Evolutionary conservation across 192 early-diverging fungal genomes (phyloP), one percentile per base, ranked within the genome.

Genomic region (Mortierella claussenii): DNA sequence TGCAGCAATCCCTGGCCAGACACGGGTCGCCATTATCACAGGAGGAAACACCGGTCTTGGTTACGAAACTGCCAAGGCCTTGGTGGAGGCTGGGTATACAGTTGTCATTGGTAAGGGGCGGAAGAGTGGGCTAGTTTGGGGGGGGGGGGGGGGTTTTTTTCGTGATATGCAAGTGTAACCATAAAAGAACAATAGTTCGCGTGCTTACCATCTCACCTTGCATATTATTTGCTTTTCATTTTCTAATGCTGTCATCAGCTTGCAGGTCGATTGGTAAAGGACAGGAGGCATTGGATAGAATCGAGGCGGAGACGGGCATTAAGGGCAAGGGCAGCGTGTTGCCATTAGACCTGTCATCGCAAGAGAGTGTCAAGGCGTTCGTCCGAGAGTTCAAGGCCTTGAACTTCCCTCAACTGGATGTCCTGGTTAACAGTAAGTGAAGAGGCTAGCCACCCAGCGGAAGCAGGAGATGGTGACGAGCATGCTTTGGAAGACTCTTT

Each of bases 11-110:
- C 8, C 57, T 18, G 71, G 71, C 9, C 30, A 46, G 8, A 11
- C 60, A n/a, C 71, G 57, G 10, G 33, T 76, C 30, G 73, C 73
- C 27, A 60, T 76, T 34, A 65, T 76, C 13, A 76, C 73, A 17
- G 73, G 89, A 1, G 89, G 87, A 31, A 89, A 89, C 58, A 74
- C 83, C 20, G 89, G 87, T 4, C 78, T 89, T 15, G 89, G 89
- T 10, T 81, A 78, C 20, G 86, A 87, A 49, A 89, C 85, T 10
- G 83, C 84, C 24, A 80, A 82, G 51, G 86, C 83, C 2, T 53
- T 90, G n/a, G 83, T 83, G 9, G 78, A 81, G 9, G 86, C 86
- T 15, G 87, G 86, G 13, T 83, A 71, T 53, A 75, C 55, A 0
- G 83, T 82, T 0, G 63, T 89, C 4, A 62, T 89, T 28, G 85